These are phyloP conservation scores for Neurospora sp. DNA, from an alignment of 495 filamentous ascomycete genomes.

Conservation along the genomic window DNA sequence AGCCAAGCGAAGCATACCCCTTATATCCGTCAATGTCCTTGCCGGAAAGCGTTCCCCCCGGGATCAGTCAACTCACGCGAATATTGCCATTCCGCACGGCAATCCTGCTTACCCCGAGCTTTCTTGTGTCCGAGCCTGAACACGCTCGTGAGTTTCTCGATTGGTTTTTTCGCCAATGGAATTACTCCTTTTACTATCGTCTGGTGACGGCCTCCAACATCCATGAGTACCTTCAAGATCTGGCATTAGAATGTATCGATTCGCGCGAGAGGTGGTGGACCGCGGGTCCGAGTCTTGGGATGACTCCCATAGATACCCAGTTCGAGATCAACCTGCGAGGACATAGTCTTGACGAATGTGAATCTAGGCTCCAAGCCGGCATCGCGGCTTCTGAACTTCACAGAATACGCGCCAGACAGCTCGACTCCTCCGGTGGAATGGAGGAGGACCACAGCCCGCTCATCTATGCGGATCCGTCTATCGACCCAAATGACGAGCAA, in stretches of 20 bases:
- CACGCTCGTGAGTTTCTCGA: conserved; percentile 41
- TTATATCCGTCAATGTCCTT: conserved; percentile 15
- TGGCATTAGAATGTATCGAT: conserved; percentile 29
- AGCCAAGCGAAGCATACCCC: conserved; percentile 12
- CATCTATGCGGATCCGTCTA: conserved; percentile 28
- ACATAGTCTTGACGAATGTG: conserved; percentile 16
- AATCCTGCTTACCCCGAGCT: conserved; percentile 55
- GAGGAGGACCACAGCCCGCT: conserved; percentile 30
- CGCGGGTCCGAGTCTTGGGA: not conserved
- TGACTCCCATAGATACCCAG: not conserved
- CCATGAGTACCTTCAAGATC: conserved; percentile 28
- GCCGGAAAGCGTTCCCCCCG: conserved; percentile 2
- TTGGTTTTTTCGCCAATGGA: conserved; percentile 40
- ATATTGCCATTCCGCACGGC: conserved; percentile 49
- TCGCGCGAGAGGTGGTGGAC: conserved; percentile 18
- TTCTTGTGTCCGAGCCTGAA: conserved; percentile 42
- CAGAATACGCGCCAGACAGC: not conserved
- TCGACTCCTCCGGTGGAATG: conserved; percentile 6
- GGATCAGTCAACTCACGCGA: conserved; percentile 30
- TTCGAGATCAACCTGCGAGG: conserved; percentile 13
- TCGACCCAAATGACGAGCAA: conserved; percentile 44
- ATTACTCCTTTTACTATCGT: conserved; percentile 7
- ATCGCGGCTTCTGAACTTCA: conserved; percentile 17
- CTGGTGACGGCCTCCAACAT: conserved; percentile 32
- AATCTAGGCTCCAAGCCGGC: conserved; percentile 15